phyloP scores from a whole-genome alignment of 2,329 filamentous ascomycete species.

The Calonectria ilicicola region DNA sequence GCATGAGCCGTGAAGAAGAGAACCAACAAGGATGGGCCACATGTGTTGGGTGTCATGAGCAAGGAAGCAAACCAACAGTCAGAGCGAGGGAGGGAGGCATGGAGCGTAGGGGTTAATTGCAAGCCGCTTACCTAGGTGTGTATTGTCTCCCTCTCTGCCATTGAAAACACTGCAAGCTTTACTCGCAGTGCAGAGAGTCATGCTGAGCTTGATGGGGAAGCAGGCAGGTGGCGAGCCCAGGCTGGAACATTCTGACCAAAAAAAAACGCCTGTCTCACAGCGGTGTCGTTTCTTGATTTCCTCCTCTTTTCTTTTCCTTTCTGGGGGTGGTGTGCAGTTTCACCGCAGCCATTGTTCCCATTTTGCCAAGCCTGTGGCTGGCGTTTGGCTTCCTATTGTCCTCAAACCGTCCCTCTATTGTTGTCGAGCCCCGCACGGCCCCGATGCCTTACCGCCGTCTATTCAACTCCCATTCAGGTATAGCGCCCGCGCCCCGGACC shows the following conservation, averaged over 20 bases:
- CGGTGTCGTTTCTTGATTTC: not conserved
- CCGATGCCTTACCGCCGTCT: conserved; percentile 41
- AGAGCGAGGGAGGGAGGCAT: not conserved
- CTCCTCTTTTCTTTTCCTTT: not conserved
- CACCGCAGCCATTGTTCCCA: not conserved
- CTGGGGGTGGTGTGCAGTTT: not conserved
- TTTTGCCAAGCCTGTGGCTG: conserved; percentile 15
- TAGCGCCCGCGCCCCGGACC: conserved; percentile 44
- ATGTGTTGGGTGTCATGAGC: not conserved
- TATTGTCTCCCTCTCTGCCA: not conserved
- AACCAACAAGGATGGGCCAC: not conserved
- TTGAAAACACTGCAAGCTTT: not conserved
- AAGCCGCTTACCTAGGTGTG: not conserved
- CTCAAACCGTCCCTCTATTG: conserved; percentile 45
- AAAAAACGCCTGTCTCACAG: not conserved
- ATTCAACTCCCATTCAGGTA: conserved; percentile 33
- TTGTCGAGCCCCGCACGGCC: conserved; percentile 39
- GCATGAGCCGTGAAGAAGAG: not conserved
- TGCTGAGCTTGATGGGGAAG: not conserved
- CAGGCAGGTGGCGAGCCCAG: not conserved
- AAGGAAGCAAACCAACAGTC: not conserved
- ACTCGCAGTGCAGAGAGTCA: not conserved
- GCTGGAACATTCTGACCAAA: not conserved
- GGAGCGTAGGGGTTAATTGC: not conserved
- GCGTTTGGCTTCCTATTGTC: conserved; percentile 47